phyloP scores from a whole-genome alignment of 306 rosid species.

The Quercus alba region DNA sequence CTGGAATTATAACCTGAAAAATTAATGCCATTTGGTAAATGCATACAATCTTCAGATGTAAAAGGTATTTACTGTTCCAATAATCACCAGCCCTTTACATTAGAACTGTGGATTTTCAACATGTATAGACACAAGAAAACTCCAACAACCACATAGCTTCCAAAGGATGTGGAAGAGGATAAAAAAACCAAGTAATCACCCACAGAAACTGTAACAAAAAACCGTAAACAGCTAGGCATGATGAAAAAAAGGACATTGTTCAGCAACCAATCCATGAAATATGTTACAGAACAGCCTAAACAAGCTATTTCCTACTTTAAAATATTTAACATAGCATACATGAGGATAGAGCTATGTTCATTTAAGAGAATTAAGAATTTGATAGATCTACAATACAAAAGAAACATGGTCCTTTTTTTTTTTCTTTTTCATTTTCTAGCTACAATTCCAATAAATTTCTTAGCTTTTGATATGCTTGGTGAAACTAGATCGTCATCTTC shows the following conservation, averaged over 20 bases:
- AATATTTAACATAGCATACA: neutral
- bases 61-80: neutral
- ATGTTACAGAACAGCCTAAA: neutral
- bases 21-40: conserved; percentile 2
- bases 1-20: conserved; percentile 89
- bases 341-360: neutral
- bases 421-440: neutral
- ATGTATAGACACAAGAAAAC: too few species aligned
- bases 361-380: neutral
- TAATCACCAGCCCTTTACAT: conserved; percentile 5
- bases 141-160: neutral
- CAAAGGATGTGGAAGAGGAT: neutral
- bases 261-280: neutral
- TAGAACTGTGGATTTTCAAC: neutral
- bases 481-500: neutral
- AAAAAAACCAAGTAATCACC: neutral
- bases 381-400: neutral
- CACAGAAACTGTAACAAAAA: neutral
- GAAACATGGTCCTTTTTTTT: neutral
- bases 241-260: neutral
- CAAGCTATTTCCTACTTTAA: neutral
- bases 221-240: neutral
- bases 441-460: neutral
- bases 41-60: neutral
- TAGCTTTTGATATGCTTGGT: neutral